A percentile compares a stretch with the other conserved stretches of the same genome.
Evolutionary conservation across 2,329 filamentous ascomycete genomes (phyloP).

Genomic region (Verticillium longisporum): DNA sequence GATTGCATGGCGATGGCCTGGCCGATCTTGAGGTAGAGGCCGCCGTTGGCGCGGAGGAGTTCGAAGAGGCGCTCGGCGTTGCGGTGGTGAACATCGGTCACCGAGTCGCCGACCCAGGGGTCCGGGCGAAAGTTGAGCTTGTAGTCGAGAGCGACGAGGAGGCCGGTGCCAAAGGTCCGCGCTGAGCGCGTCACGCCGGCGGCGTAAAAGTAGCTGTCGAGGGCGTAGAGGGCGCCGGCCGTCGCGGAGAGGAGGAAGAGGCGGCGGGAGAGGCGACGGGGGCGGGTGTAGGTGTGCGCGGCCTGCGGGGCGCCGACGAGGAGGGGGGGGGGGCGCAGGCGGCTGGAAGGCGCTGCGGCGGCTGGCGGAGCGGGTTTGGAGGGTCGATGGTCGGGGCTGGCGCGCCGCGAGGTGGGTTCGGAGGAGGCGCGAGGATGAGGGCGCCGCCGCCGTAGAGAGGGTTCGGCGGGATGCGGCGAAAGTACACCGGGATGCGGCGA

Average conservation of each 20-base stretch:
- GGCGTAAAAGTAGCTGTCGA: conserved; percentile 74
- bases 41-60: conserved; percentile 78
- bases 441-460: background rate
- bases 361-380: background rate
- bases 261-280: conserved; percentile 71
- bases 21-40: conserved; percentile 93
- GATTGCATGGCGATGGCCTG: conserved; percentile 98
- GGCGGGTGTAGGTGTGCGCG: conserved; percentile 64
- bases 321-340: conserved; percentile 70
- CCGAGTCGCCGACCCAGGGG: conserved; percentile 65
- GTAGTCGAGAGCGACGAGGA: conserved; percentile 84
- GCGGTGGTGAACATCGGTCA: conserved; percentile 72
- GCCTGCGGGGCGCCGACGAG: conserved; percentile 65
- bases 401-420: background rate
- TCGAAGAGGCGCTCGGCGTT: conserved; percentile 80
- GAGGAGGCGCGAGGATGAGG: background rate
- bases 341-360: conserved; percentile 23
- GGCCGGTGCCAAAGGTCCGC: conserved; percentile 73
- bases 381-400: background rate
- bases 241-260: conserved; percentile 55
- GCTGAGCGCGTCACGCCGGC: conserved; percentile 71
- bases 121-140: conserved; percentile 89
- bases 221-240: too few relatives aligned
- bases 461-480: conserved; percentile 4
- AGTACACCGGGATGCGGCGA: too few relatives aligned